Conservation (phyloP, 2,329 filamentous ascomycete species). For the Dryadomyces sulphureus region DNA sequence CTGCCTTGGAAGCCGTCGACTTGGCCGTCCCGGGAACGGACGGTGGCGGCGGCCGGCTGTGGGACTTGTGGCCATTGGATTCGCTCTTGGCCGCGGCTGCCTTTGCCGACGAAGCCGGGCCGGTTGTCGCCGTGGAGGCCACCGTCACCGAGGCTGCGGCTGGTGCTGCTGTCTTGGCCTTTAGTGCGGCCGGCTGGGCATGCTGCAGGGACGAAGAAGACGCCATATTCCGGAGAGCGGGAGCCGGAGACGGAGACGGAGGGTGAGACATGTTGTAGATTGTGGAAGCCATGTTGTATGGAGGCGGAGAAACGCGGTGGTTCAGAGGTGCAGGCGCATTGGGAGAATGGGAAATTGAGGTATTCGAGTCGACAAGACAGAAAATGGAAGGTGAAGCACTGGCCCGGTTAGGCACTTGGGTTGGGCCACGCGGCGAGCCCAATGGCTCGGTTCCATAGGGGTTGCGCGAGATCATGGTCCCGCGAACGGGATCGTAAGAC, state of each 20-base stretch:
- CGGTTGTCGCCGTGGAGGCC: not conserved
- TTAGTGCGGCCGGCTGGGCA: conserved; percentile 10
- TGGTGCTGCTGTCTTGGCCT: not conserved
- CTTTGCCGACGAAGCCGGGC: not conserved
- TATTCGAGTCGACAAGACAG: conserved; percentile 66
- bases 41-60: conserved; percentile 10
- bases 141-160: not conserved
- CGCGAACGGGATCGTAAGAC: conserved; percentile 47
- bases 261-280: conserved; percentile 4
- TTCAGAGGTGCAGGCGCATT: conserved; percentile 13
- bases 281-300: conserved; percentile 6
- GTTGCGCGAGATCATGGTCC: conserved; percentile 42
- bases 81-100: conserved; percentile 3
- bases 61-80: conserved; percentile 2
- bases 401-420: conserved; percentile 46
- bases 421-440: conserved; percentile 34
- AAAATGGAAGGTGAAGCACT: conserved; percentile 85
- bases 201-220: not conserved
- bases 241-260: conserved; percentile 17
- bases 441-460: conserved; percentile 29
- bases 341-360: conserved; percentile 17
- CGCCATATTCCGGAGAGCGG: conserved; percentile 11
- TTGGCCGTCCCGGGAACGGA: conserved; percentile 16
- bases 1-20: conserved; percentile 8
- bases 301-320: conserved; percentile 21